Evolutionary conservation across 1,139 yeast genomes (phyloP).

Genomic region (Geotrichum carabidarum): DNA sequence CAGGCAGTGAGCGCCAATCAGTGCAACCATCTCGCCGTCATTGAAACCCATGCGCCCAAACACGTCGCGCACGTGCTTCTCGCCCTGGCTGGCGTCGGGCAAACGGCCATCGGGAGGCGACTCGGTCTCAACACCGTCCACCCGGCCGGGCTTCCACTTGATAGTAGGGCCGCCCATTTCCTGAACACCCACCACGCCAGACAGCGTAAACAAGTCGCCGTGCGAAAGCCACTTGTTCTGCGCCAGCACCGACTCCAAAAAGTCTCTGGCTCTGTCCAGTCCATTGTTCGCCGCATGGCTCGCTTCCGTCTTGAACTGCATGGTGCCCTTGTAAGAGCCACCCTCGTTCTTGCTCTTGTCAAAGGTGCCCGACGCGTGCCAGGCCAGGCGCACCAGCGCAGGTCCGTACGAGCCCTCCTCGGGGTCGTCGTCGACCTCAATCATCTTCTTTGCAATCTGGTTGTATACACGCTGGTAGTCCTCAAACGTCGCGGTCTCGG

Average conservation of each 20-base stretch:
- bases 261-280: slow-evolving; percentile 58
- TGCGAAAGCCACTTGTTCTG: slow-evolving; percentile 72
- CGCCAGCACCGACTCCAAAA: slow-evolving; percentile 55
- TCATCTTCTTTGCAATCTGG: slow-evolving; percentile 66
- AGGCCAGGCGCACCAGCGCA: slow-evolving; percentile 61
- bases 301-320: slow-evolving; percentile 63
- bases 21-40: slow-evolving; percentile 80
- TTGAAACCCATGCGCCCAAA: slow-evolving; percentile 68
- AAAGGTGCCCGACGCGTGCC: slow-evolving; percentile 74
- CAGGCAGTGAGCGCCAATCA: slow-evolving; percentile 83
- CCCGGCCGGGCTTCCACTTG: slow-evolving; percentile 83
- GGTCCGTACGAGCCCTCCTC: slow-evolving; percentile 73
- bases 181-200: slow-evolving; percentile 81
- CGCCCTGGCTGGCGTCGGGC: slow-evolving; percentile 75
- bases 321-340: slow-evolving; percentile 82
- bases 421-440: slow-evolving; percentile 64
- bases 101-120: slow-evolving; percentile 68
- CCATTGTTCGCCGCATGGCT: slow-evolving; percentile 73
- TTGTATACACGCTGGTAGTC: slow-evolving; percentile 77
- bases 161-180: slow-evolving; percentile 84
- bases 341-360: slow-evolving; percentile 56
- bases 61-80: slow-evolving; percentile 60
- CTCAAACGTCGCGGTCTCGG: slow-evolving; percentile 38
- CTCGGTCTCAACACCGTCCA: slow-evolving; percentile 44
- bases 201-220: slow-evolving; percentile 86